Conservation (phyloP, 2,329 filamentous ascomycete genomes). For the Pseudogymnoascus sp. region DNA sequence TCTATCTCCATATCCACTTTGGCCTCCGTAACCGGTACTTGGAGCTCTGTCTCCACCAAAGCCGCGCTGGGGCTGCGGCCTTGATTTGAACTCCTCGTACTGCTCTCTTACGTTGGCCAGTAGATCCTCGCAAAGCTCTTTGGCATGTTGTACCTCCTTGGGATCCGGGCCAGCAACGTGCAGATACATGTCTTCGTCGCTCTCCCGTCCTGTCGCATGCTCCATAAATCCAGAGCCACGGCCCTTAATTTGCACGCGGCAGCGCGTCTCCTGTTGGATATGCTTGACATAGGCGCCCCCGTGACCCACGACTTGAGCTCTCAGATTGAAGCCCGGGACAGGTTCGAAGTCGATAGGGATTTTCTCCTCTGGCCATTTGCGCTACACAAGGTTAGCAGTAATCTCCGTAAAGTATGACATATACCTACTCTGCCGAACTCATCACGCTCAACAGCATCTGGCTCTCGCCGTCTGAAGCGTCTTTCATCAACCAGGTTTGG, state of each 20-base stretch:
- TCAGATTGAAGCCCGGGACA: slow-evolving; percentile 87
- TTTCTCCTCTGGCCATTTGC: slow-evolving; percentile 97
- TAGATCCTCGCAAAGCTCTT: slow-evolving; percentile 81
- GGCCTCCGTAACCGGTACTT: slow-evolving; percentile 35
- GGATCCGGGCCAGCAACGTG: slow-evolving; percentile 90
- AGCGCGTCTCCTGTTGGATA: slow-evolving; percentile 90
- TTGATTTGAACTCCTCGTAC: slow-evolving; percentile 84
- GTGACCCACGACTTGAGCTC: slow-evolving; percentile 91
- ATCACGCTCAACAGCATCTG: slow-evolving; percentile 76
- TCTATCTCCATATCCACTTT: slow-evolving; percentile 45
- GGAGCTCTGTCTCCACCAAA: slow-evolving; percentile 39
- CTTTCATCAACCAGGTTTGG: slow-evolving; percentile 93
- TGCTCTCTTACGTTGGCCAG: slow-evolving; percentile 79
- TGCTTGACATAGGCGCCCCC: slow-evolving; percentile 96
- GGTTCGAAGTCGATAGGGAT: slow-evolving; percentile 88
- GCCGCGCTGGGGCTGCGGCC: slow-evolving; percentile 57
- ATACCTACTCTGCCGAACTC: slow-evolving; percentile 74
- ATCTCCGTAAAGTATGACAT: neutral
- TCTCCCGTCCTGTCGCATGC: slow-evolving; percentile 77
- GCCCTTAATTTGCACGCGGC: slow-evolving; percentile 96
- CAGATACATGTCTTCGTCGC: slow-evolving; percentile 92
- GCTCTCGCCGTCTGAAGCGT: slow-evolving; percentile 76
- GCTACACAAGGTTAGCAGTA: slow-evolving; percentile 42
- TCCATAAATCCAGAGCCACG: slow-evolving; percentile 93
- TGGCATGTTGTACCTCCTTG: slow-evolving; percentile 76